Evolutionary conservation across 2,329 filamentous ascomycete genomes (phyloP).

Genomic region (Lachnellula cervina): DNA sequence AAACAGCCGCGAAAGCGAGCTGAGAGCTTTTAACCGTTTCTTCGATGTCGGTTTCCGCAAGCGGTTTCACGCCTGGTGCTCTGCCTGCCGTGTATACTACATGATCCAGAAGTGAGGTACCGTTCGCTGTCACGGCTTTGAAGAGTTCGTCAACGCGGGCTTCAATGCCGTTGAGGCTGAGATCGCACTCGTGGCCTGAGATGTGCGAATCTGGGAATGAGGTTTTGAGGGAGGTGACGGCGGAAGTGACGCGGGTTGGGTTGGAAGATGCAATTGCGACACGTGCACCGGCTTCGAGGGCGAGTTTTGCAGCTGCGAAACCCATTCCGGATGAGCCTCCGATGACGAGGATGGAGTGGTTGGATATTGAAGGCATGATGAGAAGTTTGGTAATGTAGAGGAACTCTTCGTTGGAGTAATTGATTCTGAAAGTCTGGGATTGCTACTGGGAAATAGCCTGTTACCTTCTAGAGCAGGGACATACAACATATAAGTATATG

Average conservation of each 20-base stretch:
- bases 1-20: background rate
- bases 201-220: conserved; percentile 5
- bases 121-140: conserved; percentile 27
- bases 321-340: conserved; percentile 62
- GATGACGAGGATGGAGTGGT: conserved; percentile 50
- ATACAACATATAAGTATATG: too few species aligned
- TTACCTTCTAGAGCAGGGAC: too few species aligned
- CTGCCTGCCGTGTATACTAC: conserved; percentile 19
- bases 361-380: conserved; percentile 34
- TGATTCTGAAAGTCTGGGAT: too few species aligned
- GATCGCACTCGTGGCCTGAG: conserved; percentile 11
- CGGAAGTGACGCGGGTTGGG: conserved; percentile 39
- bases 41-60: background rate
- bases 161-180: conserved; percentile 4
- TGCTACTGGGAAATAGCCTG: too few species aligned
- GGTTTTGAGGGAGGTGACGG: conserved; percentile 32
- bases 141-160: conserved; percentile 38
- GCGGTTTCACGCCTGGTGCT: background rate
- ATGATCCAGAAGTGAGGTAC: conserved; percentile 11
- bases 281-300: conserved; percentile 48
- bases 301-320: conserved; percentile 53
- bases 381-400: too few species aligned
- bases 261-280: conserved; percentile 43
- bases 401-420: too few species aligned
- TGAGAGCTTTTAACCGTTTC: background rate